These are phyloP conservation scores for Rhodotorula sp. DNA, from an alignment of 1,284 basidiomycete genomes.

Conservation along the genomic window DNA sequence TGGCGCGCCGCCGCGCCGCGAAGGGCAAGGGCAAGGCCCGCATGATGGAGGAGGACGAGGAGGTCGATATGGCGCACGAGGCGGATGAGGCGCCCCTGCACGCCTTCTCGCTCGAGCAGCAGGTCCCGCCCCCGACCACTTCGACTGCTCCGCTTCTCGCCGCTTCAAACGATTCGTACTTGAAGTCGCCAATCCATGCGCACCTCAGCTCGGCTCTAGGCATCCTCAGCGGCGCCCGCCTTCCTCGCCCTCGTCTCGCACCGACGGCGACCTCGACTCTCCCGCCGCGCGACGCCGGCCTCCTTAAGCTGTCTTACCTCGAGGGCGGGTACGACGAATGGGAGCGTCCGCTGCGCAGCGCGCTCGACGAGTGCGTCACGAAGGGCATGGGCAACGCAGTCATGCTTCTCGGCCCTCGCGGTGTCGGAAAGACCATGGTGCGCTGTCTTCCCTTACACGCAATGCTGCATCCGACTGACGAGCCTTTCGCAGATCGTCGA, in stretches of 20 bases:
- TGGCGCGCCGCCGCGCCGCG: neutral
- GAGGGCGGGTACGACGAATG: slow-evolving; percentile 31
- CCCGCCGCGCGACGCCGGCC: slow-evolving; percentile 1
- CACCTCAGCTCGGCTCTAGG: slow-evolving; percentile 18
- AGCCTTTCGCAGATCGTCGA: slow-evolving; percentile 35
- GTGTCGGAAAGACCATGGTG: slow-evolving; percentile 45
- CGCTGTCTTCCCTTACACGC: neutral
- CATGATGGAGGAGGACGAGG: slow-evolving; percentile 6
- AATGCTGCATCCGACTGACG: neutral
- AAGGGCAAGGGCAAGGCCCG: slow-evolving; percentile 6
- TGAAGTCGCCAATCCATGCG: slow-evolving; percentile 1
- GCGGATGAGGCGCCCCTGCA: neutral
- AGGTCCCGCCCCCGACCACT: neutral
- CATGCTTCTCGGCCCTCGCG: slow-evolving; percentile 44
- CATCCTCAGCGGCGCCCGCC: slow-evolving; percentile 17
- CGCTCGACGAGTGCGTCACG: slow-evolving; percentile 41
- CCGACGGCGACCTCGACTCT: neutral
- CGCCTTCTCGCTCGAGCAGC: neutral
- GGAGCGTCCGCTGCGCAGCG: slow-evolving; percentile 37
- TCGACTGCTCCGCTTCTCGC: neutral
- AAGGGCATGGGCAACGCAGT: slow-evolving; percentile 46
- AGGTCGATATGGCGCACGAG: neutral
- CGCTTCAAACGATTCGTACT: neutral
- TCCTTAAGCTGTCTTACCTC: slow-evolving; percentile 23
- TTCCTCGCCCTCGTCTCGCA: slow-evolving; percentile 9